Conservation (phyloP, 257 asterid species). For the Primulina tabacum region DNA sequence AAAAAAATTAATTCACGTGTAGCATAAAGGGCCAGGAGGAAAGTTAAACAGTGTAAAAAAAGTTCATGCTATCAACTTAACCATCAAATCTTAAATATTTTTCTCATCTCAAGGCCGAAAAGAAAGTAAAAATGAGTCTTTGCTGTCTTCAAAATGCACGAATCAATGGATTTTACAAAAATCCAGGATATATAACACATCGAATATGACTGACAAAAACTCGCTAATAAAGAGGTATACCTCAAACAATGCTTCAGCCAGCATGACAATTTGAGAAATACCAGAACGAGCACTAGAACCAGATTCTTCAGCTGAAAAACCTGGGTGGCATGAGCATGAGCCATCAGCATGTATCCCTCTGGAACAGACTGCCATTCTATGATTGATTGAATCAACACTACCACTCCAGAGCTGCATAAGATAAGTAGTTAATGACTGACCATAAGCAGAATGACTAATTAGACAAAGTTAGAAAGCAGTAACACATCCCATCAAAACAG, state of each 20-base stretch:
- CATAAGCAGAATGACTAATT: neutral
- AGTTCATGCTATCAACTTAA: conserved; percentile 13
- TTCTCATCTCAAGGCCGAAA: neutral
- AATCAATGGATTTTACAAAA: too few species aligned
- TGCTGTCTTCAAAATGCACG: neutral
- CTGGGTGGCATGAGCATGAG: conserved; percentile 70
- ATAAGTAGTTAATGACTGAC: conserved; percentile 4
- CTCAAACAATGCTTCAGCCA: conserved; percentile 96
- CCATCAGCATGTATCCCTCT: conserved; percentile 71
- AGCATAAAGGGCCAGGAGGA: conserved; percentile 14
- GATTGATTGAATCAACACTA: conserved; percentile 41
- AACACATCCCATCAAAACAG: conserved; percentile 9
- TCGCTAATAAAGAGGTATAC: conserved; percentile 33
- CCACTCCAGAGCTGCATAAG: conserved; percentile 67
- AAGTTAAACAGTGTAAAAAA: neutral
- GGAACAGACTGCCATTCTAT: conserved; percentile 55
- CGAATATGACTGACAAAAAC: neutral
- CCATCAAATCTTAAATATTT: conserved; percentile 5
- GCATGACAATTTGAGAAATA: conserved; percentile 81
- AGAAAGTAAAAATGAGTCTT: conserved; percentile 13
- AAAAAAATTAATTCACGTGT: conserved; percentile 3
- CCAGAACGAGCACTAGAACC: conserved; percentile 73
- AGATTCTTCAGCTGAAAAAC: conserved; percentile 52
- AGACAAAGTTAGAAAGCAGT: conserved; percentile 10
- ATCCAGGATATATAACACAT: conserved; percentile 14